phyloP scores from a whole-genome alignment of 306 rosid species.

The Rubus idaeus region DNA sequence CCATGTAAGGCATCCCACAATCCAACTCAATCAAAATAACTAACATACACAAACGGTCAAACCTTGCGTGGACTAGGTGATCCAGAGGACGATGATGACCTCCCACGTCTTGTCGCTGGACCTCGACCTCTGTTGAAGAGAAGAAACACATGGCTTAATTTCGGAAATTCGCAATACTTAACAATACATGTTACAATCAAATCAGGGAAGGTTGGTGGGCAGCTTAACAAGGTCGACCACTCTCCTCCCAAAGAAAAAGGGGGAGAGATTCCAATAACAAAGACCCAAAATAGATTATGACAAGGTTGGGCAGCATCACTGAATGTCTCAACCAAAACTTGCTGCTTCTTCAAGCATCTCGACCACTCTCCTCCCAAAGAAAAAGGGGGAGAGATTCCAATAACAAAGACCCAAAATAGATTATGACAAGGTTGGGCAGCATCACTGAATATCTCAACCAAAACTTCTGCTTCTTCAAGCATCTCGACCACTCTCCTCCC shows the following conservation, averaged over 20 bases:
- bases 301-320: background rate
- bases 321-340: background rate
- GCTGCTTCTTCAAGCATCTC: background rate
- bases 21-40: slow-evolving; percentile 7
- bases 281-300: background rate
- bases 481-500: background rate
- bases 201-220: background rate
- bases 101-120: slow-evolving; percentile 67
- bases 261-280: background rate
- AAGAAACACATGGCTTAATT: background rate
- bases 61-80: slow-evolving; percentile 98
- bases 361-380: background rate
- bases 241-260: background rate
- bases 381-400: background rate
- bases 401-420: background rate
- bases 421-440: background rate
- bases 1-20: slow-evolving; percentile 14
- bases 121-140: slow-evolving; percentile 66
- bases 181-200: background rate
- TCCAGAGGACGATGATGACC: slow-evolving; percentile 83
- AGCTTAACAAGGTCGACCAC: background rate
- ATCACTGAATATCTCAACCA: background rate
- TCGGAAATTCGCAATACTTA: background rate
- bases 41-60: slow-evolving; percentile 12
- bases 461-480: background rate